These are phyloP conservation scores for Esteya vermicola DNA, from an alignment of 2,329 filamentous ascomycete genomes.

Conservation along the genomic window DNA sequence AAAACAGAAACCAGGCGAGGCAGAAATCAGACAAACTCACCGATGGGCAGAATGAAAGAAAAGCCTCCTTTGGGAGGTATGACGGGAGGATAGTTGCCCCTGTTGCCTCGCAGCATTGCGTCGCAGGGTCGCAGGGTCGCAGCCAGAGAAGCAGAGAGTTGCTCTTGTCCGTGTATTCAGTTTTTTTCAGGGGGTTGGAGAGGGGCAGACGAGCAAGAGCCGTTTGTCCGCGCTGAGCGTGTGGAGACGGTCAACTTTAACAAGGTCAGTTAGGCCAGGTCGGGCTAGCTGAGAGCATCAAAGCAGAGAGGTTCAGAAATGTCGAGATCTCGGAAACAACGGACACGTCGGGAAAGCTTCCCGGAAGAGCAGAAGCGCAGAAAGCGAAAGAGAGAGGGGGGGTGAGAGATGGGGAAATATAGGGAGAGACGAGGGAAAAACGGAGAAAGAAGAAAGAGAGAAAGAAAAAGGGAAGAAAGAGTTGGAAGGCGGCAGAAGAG, in stretches of 20 bases:
- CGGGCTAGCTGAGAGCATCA: no score
- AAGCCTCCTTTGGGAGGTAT: conserved; percentile 31
- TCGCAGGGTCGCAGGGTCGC: not conserved
- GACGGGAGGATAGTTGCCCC: no score
- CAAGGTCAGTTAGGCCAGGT: no score
- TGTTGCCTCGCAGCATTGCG: not conserved
- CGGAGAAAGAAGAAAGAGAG: not conserved
- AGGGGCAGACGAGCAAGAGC: not conserved
- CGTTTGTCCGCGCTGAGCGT: not conserved
- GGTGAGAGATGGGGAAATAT: not conserved
- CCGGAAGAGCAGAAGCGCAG: no score
- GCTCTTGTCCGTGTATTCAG: no score
- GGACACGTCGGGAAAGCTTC: no score
- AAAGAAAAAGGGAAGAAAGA: not conserved
- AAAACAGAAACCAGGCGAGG: not conserved
- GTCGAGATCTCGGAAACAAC: no score
- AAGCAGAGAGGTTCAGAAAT: no score
- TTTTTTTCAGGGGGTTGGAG: no score
- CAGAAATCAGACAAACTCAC: conserved; percentile 24
- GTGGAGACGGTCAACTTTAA: not conserved
- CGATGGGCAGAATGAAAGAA: conserved; percentile 39
- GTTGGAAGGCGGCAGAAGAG: not conserved
- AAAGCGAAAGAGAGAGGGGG: not conserved
- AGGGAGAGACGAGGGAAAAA: not conserved
- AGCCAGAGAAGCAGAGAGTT: not conserved